phyloP scores from a whole-genome alignment of 1,139 yeast genomes.

The Candida sp. region DNA sequence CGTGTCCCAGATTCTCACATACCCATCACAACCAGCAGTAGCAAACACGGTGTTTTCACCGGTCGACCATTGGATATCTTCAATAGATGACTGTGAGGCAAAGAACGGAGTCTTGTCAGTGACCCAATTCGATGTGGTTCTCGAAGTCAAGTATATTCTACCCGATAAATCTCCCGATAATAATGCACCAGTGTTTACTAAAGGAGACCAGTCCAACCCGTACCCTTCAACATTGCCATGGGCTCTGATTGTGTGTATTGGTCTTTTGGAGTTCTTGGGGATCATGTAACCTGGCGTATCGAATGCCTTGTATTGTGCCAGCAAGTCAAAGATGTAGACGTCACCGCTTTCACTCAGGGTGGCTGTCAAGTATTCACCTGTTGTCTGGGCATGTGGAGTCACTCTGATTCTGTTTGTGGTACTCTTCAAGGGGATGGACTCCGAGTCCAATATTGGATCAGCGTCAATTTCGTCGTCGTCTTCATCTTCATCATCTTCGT shows the following conservation, averaged over 20 bases:
- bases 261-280: conserved; percentile 79
- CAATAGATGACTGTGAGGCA: conserved; percentile 79
- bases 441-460: conserved; percentile 91
- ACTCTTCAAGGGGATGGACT: conserved; percentile 72
- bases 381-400: conserved; percentile 74
- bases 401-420: conserved; percentile 92
- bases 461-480: conserved; percentile 67
- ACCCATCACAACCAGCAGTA: conserved; percentile 91
- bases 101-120: conserved; percentile 85
- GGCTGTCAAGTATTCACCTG: conserved; percentile 88
- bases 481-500: conserved; percentile 68
- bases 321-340: conserved; percentile 81
- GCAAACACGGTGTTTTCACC: conserved; percentile 94
- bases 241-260: conserved; percentile 79
- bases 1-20: conserved; percentile 95
- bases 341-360: conserved; percentile 93
- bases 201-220: conserved; percentile 97
- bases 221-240: conserved; percentile 99
- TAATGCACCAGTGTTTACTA: conserved; percentile 77
- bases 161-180: conserved; percentile 93
- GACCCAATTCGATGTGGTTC: conserved; percentile 81
- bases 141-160: conserved; percentile 74
- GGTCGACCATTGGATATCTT: conserved; percentile 97
- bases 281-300: conserved; percentile 86
- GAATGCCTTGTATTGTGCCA: conserved; percentile 78